Conservation (phyloP, 768 basidiomycete species). For the Xerocomellus intermedius region DNA sequence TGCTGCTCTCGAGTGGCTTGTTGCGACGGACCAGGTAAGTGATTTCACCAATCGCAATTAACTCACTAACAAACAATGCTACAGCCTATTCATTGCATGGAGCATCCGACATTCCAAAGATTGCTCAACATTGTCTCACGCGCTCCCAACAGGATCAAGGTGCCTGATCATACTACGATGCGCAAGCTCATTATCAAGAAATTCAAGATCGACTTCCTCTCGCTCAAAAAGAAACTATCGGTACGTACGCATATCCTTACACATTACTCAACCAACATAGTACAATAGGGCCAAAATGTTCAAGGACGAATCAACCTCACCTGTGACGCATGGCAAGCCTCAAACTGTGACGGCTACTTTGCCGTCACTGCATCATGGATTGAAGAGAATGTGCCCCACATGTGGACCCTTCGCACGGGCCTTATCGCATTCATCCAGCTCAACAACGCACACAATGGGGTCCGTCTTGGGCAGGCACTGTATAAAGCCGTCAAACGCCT, state of each 20-base stretch:
- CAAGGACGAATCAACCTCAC: conserved; percentile 31
- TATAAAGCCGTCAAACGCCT: conserved; percentile 34
- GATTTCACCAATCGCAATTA: neutral
- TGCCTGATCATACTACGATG: neutral
- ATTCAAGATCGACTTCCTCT: conserved; percentile 3
- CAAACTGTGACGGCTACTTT: conserved; percentile 38
- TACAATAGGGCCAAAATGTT: neutral
- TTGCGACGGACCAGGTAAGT: neutral
- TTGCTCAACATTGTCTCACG: neutral
- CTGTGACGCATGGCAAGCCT: conserved; percentile 42
- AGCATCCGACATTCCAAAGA: neutral
- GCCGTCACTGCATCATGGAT: conserved; percentile 32
- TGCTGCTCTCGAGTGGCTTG: neutral
- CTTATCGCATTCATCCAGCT: conserved; percentile 38
- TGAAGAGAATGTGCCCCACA: neutral
- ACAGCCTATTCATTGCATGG: conserved; percentile 4
- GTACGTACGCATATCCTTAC: neutral
- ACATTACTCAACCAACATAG: neutral
- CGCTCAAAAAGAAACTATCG: neutral
- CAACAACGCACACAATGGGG: conserved; percentile 39
- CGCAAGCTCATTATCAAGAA: neutral
- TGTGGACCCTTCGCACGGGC: conserved; percentile 31
- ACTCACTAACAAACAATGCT: neutral
- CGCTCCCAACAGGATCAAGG: conserved; percentile 3
- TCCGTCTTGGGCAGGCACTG: conserved; percentile 23